Conservation (phyloP, 345 rosid species). For the Aurinia saxatilis region DNA sequence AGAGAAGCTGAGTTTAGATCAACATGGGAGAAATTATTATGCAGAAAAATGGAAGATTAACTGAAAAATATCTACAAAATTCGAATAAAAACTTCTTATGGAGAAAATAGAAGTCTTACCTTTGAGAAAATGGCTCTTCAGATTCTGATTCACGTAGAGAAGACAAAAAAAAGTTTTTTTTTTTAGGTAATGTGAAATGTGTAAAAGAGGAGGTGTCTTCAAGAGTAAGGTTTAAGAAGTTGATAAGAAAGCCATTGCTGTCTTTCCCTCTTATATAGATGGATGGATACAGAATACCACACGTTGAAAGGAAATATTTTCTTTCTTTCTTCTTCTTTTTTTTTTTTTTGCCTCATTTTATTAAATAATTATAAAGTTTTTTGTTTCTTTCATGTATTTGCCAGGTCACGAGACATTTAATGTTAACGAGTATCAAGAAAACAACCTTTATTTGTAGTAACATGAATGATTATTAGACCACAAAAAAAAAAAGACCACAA, state of each 20-base stretch:
- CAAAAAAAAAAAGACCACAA: too few relatives aligned
- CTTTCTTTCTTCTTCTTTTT: too few relatives aligned
- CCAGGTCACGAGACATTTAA: slow-evolving; percentile 24
- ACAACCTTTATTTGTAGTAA: background rate
- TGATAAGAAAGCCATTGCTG: slow-evolving; percentile 19
- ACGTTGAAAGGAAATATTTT: slow-evolving; percentile 5
- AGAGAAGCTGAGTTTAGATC: too few relatives aligned
- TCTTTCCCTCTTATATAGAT: slow-evolving; percentile 23
- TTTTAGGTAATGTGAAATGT: too few relatives aligned
- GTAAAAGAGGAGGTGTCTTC: background rate
- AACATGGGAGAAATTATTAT: background rate
- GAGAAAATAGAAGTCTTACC: slow-evolving; percentile 15
- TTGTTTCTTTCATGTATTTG: slow-evolving; percentile 15
- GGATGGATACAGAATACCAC: slow-evolving; percentile 18
- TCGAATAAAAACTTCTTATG: background rate
- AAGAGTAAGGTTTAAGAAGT: slow-evolving; percentile 22
- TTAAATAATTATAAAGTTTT: background rate
- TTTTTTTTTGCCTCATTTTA: background rate
- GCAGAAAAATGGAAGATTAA: too few relatives aligned
- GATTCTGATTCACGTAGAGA: slow-evolving; percentile 1
- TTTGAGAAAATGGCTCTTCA: slow-evolving; percentile 18
- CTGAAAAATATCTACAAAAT: background rate
- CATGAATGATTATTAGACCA: too few relatives aligned
- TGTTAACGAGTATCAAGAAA: background rate
- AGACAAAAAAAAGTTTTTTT: too few relatives aligned